These are phyloP conservation scores for Gastrodia elata DNA, from an alignment of 106 monocot species.

Conservation along the genomic window DNA sequence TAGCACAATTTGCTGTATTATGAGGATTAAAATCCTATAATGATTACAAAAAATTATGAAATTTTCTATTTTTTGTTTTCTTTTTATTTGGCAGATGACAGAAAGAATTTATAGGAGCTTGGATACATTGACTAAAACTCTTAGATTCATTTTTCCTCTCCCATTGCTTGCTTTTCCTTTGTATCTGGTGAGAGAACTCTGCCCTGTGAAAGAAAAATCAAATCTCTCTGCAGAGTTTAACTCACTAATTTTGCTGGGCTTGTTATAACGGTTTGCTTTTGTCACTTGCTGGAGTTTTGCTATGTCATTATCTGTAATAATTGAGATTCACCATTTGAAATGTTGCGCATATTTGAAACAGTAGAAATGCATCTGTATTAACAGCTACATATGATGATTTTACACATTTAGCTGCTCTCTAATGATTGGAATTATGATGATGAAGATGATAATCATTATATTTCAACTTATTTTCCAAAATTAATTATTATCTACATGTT, in stretches of 20 bases:
- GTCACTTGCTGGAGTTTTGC: not conserved
- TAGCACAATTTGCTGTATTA: not conserved
- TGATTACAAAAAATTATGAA: not conserved
- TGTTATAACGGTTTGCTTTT: slow-evolving; percentile 71
- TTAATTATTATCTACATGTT: not conserved
- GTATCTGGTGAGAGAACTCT: slow-evolving; percentile 64
- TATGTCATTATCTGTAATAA: not conserved
- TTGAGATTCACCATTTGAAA: not conserved
- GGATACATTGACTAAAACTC: slow-evolving; percentile 27
- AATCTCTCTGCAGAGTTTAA: no score
- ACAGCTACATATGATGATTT: not conserved
- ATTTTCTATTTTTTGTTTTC: not conserved
- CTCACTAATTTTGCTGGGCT: no score
- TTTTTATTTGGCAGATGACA: slow-evolving; percentile 31
- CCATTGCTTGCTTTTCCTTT: slow-evolving; percentile 75
- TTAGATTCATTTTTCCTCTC: slow-evolving; percentile 58
- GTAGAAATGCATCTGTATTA: not conserved
- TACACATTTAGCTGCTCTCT: not conserved
- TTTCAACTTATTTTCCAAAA: not conserved
- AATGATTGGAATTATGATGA: not conserved
- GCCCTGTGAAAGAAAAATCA: no score
- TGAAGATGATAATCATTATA: not conserved
- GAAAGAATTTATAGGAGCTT: slow-evolving; percentile 47
- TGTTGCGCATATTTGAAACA: not conserved
- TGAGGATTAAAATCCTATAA: not conserved